A percentile compares a stretch with the other conserved stretches of the same genome.
Evolutionary conservation across 768 basidiomycete genomes (phyloP).

Genomic region (Rhodosporidiobolus sp.): DNA sequence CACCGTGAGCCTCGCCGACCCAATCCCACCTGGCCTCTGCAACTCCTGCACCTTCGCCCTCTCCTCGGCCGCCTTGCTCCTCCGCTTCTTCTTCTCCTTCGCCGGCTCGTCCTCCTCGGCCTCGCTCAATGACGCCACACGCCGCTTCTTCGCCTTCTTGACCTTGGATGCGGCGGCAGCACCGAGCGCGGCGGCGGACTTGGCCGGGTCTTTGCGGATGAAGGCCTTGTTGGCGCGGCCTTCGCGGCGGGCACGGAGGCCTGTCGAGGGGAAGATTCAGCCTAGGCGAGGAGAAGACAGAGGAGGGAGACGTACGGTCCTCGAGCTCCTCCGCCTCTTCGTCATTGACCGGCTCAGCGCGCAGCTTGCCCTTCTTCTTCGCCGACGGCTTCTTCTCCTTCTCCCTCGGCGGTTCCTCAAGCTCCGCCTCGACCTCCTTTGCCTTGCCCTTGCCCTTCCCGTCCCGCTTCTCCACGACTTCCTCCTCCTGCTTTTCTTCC

Average conservation of each 20-base stretch:
- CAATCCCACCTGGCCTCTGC: conserved; percentile 4
- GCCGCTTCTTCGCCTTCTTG: conserved; percentile 2
- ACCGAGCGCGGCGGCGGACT: conserved; percentile 15
- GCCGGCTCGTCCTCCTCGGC: neutral
- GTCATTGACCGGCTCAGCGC: neutral
- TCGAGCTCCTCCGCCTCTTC: conserved; percentile 21
- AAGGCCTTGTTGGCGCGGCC: conserved; percentile 26
- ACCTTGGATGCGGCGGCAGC: conserved; percentile 21
- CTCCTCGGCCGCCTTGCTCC: neutral
- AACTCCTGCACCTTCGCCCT: conserved; percentile 14
- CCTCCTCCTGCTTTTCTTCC: neutral
- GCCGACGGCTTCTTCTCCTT: neutral
- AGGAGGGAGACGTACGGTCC: conserved; percentile 18
- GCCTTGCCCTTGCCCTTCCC: neutral
- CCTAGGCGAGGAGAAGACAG: neutral
- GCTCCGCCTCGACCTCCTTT: neutral
- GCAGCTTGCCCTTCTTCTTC: conserved; percentile 10
- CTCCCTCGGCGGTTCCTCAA: neutral
- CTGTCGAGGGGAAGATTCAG: neutral
- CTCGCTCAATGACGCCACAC: neutral
- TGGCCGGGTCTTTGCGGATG: conserved; percentile 32
- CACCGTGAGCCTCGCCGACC: conserved; percentile 13
- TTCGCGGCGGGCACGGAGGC: conserved; percentile 24
- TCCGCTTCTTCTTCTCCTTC: conserved; percentile 1
- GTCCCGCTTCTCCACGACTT: neutral